Conservation (phyloP, 495 filamentous ascomycete genomes). For the Aspergillus nanangensis region DNA sequence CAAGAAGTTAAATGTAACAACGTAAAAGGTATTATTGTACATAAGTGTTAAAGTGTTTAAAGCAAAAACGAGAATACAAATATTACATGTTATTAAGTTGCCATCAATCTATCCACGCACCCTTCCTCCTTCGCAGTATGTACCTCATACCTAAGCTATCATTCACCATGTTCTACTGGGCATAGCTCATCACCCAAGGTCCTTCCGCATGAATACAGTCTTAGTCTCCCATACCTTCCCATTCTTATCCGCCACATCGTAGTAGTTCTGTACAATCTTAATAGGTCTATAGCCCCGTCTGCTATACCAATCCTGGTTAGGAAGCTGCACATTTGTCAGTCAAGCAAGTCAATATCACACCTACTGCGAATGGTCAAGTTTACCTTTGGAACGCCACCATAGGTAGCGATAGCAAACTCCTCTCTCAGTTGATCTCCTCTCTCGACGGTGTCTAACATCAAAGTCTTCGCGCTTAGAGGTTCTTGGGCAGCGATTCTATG, state of each 20-base stretch:
- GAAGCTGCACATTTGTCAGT: slow-evolving; percentile 6
- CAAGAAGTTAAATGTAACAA: no score
- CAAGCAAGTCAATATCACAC: neutral
- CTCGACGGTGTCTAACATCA: slow-evolving; percentile 19
- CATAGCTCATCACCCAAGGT: slow-evolving; percentile 1
- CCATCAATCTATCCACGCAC: no score
- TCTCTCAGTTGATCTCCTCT: slow-evolving; percentile 13
- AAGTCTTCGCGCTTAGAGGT: slow-evolving; percentile 15
- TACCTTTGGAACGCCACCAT: slow-evolving; percentile 21
- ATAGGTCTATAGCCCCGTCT: slow-evolving; percentile 15
- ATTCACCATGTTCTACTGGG: neutral
- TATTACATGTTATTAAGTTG: no score
- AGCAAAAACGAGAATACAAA: no score
- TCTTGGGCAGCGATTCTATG: slow-evolving; percentile 21
- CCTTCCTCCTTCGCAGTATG: no score
- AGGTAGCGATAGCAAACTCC: slow-evolving; percentile 16
- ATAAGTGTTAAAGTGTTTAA: no score
- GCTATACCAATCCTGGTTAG: slow-evolving; percentile 19
- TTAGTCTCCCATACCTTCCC: slow-evolving; percentile 17
- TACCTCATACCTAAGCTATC: no score
- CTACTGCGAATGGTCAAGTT: neutral
- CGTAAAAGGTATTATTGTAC: no score
- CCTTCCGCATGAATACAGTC: slow-evolving; percentile 22
- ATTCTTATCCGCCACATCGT: slow-evolving; percentile 9
- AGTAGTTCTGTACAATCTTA: slow-evolving; percentile 14